A percentile compares a stretch with the other conserved stretches of the same genome.
phyloP scores from a whole-genome alignment of 768 basidiomycete species.

The Suillus plorans region DNA sequence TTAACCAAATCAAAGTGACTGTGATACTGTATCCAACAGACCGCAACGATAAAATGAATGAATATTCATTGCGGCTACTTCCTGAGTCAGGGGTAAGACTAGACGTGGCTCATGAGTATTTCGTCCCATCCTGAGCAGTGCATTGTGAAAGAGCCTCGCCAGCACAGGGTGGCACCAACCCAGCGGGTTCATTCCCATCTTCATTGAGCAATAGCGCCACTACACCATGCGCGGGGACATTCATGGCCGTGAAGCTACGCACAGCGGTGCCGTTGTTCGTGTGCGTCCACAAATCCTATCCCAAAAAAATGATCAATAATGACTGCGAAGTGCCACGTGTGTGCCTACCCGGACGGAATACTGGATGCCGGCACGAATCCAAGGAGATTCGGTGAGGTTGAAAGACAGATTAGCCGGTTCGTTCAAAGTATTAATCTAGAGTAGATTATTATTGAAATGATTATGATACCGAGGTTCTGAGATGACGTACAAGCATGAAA shows the following conservation, averaged over 20 bases:
- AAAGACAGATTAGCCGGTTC: slow-evolving; percentile 57
- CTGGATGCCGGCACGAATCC: slow-evolving; percentile 64
- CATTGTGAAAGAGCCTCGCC: slow-evolving; percentile 47
- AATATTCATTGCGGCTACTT: not conserved
- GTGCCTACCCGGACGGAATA: slow-evolving; percentile 57
- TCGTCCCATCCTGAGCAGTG: slow-evolving; percentile 58
- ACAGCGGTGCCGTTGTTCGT: slow-evolving; percentile 66
- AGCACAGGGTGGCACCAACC: slow-evolving; percentile 54
- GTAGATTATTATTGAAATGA: not conserved
- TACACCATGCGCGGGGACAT: slow-evolving; percentile 65
- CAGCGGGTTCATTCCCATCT: slow-evolving; percentile 66
- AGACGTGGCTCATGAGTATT: slow-evolving; percentile 9
- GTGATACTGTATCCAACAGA: not conserved
- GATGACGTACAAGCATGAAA: slow-evolving; percentile 56
- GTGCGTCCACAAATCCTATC: slow-evolving; percentile 70
- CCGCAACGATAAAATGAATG: not conserved
- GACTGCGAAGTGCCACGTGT: not conserved
- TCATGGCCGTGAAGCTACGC: slow-evolving; percentile 46
- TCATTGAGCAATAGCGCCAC: slow-evolving; percentile 64
- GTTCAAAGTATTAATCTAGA: slow-evolving; percentile 56
- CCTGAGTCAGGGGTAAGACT: not conserved
- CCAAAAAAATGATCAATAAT: not conserved
- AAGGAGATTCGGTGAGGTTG: slow-evolving; percentile 65
- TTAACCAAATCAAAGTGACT: not conserved
- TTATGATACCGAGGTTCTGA: not conserved